These are phyloP conservation scores for Elymus sibiricus DNA, from an alignment of 176 grass and related monocot species.

Conservation along the genomic window DNA sequence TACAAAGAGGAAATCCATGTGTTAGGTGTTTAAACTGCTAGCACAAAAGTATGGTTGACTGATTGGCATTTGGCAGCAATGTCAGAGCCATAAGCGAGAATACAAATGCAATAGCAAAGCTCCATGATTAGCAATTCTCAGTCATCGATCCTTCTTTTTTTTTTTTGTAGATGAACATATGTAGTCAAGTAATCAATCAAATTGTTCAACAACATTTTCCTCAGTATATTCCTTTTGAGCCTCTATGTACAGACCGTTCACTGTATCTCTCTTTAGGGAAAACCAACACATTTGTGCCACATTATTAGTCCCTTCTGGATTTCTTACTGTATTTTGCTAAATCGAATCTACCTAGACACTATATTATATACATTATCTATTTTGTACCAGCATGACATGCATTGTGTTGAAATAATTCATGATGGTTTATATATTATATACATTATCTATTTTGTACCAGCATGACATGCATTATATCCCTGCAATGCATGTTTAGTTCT, in stretches of 20 bases:
- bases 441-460: background rate
- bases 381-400: no score
- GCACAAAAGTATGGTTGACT: background rate
- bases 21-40: background rate
- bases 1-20: background rate
- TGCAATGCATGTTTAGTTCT: background rate
- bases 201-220: no score
- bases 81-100: background rate
- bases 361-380: background rate
- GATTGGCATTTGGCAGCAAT: background rate
- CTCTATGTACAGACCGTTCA: background rate
- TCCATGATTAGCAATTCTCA: no score
- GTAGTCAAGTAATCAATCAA: no score
- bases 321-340: background rate
- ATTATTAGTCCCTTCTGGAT: background rate
- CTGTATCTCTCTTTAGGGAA: background rate
- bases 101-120: background rate
- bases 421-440: no score
- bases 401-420: no score
- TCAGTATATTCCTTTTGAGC: no score
- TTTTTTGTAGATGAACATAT: no score
- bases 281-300: no score
- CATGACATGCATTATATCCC: background rate
- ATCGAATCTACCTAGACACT: background rate
- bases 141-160: background rate